phyloP scores from a whole-genome alignment of 208 protist species.

The Acanthamoeba healyi region DNA sequence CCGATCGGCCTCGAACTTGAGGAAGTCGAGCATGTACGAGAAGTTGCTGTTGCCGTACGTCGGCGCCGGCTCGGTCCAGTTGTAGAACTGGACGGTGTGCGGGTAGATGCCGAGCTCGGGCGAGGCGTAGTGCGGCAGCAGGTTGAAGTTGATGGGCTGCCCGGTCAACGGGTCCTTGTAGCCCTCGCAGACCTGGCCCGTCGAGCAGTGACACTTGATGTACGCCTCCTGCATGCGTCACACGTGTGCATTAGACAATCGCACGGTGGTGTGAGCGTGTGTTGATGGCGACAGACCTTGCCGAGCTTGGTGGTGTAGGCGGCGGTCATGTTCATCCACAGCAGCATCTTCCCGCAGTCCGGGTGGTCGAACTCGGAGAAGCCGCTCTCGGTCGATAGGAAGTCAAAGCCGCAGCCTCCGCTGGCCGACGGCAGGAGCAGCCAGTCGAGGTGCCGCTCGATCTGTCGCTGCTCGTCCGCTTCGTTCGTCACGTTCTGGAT shows the following conservation, averaged over 20 bases:
- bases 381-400: slow-evolving; percentile 74
- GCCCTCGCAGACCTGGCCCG: slow-evolving; percentile 49
- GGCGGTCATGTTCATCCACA: slow-evolving; percentile 69
- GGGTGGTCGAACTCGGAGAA: slow-evolving; percentile 72
- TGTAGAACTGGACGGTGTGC: slow-evolving; percentile 80
- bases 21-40: slow-evolving; percentile 74
- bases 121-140: slow-evolving; percentile 68
- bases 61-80: slow-evolving; percentile 30
- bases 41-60: slow-evolving; percentile 78
- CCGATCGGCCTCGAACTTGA: slow-evolving; percentile 13
- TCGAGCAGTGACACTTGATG: slow-evolving; percentile 76
- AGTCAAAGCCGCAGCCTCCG: slow-evolving; percentile 69
- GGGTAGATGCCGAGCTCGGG: slow-evolving; percentile 70
- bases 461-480: slow-evolving; percentile 34
- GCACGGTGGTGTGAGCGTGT: background rate
- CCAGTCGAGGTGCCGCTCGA: slow-evolving; percentile 65
- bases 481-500: background rate
- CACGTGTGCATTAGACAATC: background rate
- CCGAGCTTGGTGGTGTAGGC: slow-evolving; percentile 32
- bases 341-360: slow-evolving; percentile 48
- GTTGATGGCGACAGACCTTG: background rate
- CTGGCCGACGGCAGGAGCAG: background rate
- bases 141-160: slow-evolving; percentile 79
- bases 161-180: slow-evolving; percentile 69
- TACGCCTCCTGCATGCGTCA: background rate